Evolutionary conservation across 768 basidiomycete genomes (phyloP), one percentile per base, ranked within the genome.

Genomic region (Kockovaella imperatae): DNA sequence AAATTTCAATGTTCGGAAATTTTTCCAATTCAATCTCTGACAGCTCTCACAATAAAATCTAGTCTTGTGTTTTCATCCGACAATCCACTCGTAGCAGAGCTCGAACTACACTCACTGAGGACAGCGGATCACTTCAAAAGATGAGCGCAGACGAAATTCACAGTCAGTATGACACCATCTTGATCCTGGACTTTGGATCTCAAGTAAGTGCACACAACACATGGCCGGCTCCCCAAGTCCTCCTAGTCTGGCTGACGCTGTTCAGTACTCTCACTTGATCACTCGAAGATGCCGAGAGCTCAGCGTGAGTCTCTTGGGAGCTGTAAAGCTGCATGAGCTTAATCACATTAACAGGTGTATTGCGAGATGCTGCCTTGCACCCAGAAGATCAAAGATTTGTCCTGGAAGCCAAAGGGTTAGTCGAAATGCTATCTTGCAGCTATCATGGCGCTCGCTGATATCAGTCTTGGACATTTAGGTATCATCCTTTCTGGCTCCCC

Each of bases 351-450:
- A 18, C 42, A 69, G 68, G 68, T 70, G 46, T 97, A 97, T 67
- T 93, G 93, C 43, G 95, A 99, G 75, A 77, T 99, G 64, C 80
- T 95, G 80, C 89, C 95, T 21, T 99, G 95, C 71, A 99, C 95
- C 1, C 83, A 84, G 24, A 86, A 84, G 73, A 77, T 97, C 52
- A 77, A 79, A 53, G 88, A 97, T 47, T 73, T 99, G 29, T 78
- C 78, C 24, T 97, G 95, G 79, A 88, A 85, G 68, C 95, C 95
- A 0, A 93, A 90, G 76, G 95, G 93, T 88, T 25, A 30, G 59
- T 36, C 36, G 25, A 24, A 20, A 17, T 4, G 15, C 21, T 39
- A 18, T 39, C 15, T 18, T 14, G 30, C 20, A 6, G 26, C 18
- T 30, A 13, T 11, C 41, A 18, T 34, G 20, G 35, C 20, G 17